phyloP scores from a whole-genome alignment of 202 grass and related monocot species.

The Schoenoplectus triqueter region DNA sequence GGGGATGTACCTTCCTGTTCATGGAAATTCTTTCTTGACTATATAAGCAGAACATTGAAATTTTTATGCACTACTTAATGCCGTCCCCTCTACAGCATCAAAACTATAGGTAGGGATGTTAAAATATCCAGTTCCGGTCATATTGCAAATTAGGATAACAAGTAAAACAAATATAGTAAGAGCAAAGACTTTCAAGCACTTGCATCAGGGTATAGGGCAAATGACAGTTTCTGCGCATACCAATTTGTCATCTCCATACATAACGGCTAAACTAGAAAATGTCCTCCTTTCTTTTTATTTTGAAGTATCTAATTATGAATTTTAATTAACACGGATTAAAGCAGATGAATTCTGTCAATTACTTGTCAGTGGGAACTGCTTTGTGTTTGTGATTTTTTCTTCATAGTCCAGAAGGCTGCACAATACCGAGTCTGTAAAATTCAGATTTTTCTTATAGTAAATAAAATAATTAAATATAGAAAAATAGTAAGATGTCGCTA shows the following conservation, averaged over 20 bases:
- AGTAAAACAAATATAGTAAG: neutral
- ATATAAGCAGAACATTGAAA: neutral
- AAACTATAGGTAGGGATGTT: neutral
- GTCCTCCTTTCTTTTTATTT: too few relatives aligned
- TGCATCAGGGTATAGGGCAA: neutral
- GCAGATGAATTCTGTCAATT: constrained; percentile 10
- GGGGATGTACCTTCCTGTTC: neutral
- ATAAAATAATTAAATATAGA: too few relatives aligned
- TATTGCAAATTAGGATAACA: neutral
- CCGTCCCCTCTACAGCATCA: neutral
- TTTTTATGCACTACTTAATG: neutral
- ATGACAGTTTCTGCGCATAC: neutral
- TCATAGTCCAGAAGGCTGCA: constrained; percentile 91
- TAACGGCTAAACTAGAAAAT: constrained; percentile 14
- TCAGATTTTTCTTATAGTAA: too few relatives aligned
- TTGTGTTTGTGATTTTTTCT: constrained; percentile 46
- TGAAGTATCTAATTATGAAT: neutral
- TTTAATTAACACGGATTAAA: constrained; percentile 8
- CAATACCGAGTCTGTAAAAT: constrained; percentile 72
- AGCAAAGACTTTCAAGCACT: neutral
- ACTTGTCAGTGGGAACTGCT: constrained; percentile 17
- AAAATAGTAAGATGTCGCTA: too few relatives aligned
- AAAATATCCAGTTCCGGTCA: neutral
- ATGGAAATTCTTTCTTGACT: constrained; percentile 10
- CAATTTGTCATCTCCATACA: constrained; percentile 7